Evolutionary conservation across 495 filamentous ascomycete species (phyloP).

Genomic region (Achaetomiella virescens): DNA sequence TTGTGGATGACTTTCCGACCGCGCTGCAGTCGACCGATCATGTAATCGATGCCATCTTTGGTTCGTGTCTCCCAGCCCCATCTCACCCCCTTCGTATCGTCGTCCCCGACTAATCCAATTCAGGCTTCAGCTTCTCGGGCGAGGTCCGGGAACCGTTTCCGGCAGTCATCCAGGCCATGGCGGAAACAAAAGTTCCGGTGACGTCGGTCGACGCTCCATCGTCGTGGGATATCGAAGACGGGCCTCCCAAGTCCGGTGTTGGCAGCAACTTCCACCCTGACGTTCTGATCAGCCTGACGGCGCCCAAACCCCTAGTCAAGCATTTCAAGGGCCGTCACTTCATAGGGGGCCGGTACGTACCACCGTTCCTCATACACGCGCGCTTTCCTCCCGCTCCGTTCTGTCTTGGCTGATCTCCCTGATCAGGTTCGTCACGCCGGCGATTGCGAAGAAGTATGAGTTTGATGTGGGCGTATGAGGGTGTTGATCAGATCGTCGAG

Average conservation of each 20-base stretch:
- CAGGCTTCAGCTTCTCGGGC: conserved; percentile 89
- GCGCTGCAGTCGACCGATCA: conserved; percentile 66
- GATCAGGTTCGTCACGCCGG: conserved; percentile 66
- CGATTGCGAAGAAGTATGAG: conserved; percentile 81
- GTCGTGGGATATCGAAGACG: conserved; percentile 85
- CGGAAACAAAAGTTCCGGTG: conserved; percentile 65
- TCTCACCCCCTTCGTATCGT: neutral
- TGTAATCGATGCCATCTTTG: conserved; percentile 91
- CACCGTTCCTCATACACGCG: neutral
- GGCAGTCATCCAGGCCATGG: conserved; percentile 68
- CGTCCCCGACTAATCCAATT: neutral
- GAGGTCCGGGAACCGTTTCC: conserved; percentile 87
- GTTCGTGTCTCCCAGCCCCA: conserved; percentile 33
- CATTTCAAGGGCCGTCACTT: conserved; percentile 83
- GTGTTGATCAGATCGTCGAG: conserved; percentile 86
- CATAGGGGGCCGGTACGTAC: conserved; percentile 63
- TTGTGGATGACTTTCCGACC: conserved; percentile 69
- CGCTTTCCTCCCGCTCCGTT: neutral
- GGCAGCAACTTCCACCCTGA: conserved; percentile 73
- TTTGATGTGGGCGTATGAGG: conserved; percentile 72
- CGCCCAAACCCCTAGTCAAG: conserved; percentile 87
- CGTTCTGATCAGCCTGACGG: conserved; percentile 80
- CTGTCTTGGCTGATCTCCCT: conserved; percentile 19
- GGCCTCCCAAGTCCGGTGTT: conserved; percentile 71
- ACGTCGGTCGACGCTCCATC: conserved; percentile 88